phyloP scores from a whole-genome alignment of 2,329 filamentous ascomycete species.

The Stagonosporopsis cucurbitacearum region DNA sequence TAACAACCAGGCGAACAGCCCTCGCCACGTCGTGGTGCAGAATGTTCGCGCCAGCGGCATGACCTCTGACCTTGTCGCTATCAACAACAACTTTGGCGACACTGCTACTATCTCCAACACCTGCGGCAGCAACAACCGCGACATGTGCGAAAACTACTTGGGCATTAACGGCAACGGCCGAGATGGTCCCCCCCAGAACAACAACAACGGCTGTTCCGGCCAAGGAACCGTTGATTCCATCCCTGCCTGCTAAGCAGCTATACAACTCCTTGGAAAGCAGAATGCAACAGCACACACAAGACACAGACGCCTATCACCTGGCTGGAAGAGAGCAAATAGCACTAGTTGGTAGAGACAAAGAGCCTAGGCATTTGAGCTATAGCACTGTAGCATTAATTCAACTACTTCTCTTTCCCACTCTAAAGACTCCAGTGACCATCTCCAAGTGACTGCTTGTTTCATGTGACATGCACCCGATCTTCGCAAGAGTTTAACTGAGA shows the following conservation, averaged over 20 bases:
- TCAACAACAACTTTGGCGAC: slow-evolving; percentile 57
- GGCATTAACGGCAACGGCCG: background rate
- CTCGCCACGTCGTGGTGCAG: slow-evolving; percentile 49
- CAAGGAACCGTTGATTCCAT: background rate
- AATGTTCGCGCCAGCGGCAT: slow-evolving; percentile 47
- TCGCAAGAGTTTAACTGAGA: too few species aligned
- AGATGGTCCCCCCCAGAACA: background rate
- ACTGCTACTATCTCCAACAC: slow-evolving; percentile 52
- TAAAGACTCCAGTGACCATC: too few species aligned
- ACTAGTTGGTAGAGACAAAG: background rate
- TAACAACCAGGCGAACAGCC: slow-evolving; percentile 52
- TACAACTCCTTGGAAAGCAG: background rate
- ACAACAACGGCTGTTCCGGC: background rate
- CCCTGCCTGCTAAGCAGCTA: slow-evolving; percentile 2
- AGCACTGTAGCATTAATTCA: background rate
- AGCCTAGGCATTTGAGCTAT: background rate
- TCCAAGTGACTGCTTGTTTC: too few species aligned
- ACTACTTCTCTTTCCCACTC: background rate
- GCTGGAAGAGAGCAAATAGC: background rate
- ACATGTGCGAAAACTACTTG: slow-evolving; percentile 8
- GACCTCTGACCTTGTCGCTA: slow-evolving; percentile 47
- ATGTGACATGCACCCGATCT: too few species aligned
- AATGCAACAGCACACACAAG: background rate
- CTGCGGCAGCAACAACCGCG: slow-evolving; percentile 23
- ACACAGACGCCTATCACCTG: background rate